Conservation (phyloP, 2,329 filamentous ascomycete genomes). For the Dryadomyces quercivorus region DNA sequence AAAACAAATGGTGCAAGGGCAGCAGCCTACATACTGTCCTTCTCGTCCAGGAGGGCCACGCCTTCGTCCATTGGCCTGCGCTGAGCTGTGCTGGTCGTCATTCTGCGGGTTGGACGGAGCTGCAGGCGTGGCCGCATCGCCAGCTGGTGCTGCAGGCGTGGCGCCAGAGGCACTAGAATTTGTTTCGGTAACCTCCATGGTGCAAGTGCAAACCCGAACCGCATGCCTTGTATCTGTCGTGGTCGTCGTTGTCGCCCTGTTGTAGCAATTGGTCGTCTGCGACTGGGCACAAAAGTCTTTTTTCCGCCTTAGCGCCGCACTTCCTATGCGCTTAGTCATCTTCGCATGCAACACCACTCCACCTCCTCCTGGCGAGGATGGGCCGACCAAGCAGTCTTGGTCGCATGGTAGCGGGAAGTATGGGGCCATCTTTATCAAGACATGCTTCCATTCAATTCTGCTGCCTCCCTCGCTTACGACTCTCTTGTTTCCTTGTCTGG, state of each 20-base stretch:
- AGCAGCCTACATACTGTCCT: conserved; percentile 3
- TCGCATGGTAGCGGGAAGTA: no score
- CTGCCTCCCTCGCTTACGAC: no score
- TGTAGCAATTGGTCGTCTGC: background rate
- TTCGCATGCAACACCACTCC: no score
- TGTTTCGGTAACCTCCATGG: background rate
- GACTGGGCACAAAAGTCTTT: background rate
- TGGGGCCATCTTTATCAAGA: no score
- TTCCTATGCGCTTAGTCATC: background rate
- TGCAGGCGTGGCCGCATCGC: background rate
- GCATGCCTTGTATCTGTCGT: background rate
- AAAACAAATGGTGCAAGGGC: background rate
- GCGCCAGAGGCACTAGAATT: background rate
- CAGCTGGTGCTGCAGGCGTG: background rate
- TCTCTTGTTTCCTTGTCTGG: no score
- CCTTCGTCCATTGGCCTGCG: background rate
- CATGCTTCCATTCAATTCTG: no score
- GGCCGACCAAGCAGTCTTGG: no score
- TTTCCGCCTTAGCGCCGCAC: background rate
- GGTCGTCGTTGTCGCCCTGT: background rate
- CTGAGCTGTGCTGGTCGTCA: background rate
- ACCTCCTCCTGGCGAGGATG: no score
- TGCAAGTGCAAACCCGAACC: background rate
- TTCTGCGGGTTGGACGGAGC: background rate
- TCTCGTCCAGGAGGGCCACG: background rate